A percentile compares a stretch with the other conserved stretches of the same genome.
These are phyloP conservation scores for Dichomitus squalens DNA, from an alignment of 1,284 basidiomycete species.

Conservation along the genomic window DNA sequence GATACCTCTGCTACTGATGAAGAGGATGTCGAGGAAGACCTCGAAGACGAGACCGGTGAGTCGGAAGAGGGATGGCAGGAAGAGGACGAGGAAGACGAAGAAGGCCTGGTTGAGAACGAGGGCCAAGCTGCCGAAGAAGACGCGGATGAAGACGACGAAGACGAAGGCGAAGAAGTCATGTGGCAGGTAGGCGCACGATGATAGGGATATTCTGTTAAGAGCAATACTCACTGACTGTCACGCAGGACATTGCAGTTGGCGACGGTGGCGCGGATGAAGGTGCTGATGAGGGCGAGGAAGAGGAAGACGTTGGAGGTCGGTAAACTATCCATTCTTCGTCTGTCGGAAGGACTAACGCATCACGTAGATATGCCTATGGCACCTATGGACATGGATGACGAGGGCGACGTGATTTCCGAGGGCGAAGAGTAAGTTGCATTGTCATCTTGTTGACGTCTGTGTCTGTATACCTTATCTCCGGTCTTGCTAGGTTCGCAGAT, in stretches of 20 bases:
- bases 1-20: conserved; percentile 75
- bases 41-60: conserved; percentile 62
- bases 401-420: conserved; percentile 71
- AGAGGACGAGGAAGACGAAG: conserved; percentile 68
- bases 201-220: not conserved
- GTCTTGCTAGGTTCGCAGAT: conserved; percentile 44
- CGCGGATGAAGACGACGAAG: conserved; percentile 45
- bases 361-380: conserved; percentile 27
- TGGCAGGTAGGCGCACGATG: conserved; percentile 65
- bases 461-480: conserved; percentile 6
- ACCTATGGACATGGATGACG: conserved; percentile 45
- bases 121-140: conserved; percentile 54
- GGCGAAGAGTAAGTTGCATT: conserved; percentile 58
- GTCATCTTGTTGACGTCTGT: conserved; percentile 17
- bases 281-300: conserved; percentile 48
- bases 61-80: conserved; percentile 67
- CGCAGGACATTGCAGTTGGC: conserved; percentile 54
- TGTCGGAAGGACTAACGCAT: not conserved
- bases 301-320: conserved; percentile 42
- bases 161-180: conserved; percentile 56
- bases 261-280: conserved; percentile 44
- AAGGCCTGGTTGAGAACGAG: conserved; percentile 57
- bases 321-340: not conserved
- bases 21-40: conserved; percentile 62
- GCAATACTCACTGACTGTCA: not conserved